Conservation (phyloP, 2,329 filamentous ascomycete genomes). For the Seiridium cupressi region DNA sequence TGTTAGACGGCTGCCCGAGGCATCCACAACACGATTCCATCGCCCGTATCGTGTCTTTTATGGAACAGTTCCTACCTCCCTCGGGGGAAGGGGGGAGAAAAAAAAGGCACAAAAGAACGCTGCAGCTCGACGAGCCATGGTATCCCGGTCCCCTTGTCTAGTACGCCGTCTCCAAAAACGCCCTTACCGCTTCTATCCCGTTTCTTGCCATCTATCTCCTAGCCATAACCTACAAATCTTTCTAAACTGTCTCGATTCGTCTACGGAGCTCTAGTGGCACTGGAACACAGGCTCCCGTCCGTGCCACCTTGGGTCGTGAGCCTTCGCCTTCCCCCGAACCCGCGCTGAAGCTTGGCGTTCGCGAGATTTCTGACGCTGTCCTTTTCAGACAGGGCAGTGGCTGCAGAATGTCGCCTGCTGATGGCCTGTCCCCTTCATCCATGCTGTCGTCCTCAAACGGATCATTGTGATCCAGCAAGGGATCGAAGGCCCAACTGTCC, state of each 20-base stretch:
- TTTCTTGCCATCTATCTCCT: neutral
- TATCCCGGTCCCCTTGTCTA: conserved; percentile 3
- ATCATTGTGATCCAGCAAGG: conserved; percentile 43
- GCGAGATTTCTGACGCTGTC: conserved; percentile 50
- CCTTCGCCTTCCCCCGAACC: conserved; percentile 29
- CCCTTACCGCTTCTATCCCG: neutral
- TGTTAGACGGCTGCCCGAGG: neutral
- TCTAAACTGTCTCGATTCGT: conserved; percentile 37
- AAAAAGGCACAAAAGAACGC: neutral
- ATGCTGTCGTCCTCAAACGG: conserved; percentile 32
- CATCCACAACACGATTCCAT: neutral
- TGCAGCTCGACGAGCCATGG: conserved; percentile 2
- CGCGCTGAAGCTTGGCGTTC: conserved; percentile 44
- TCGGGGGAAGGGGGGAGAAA: too few relatives aligned
- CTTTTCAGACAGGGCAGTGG: conserved; percentile 45
- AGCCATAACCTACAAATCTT: conserved; percentile 10
- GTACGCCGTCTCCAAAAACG: neutral
- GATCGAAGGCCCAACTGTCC: conserved; percentile 51
- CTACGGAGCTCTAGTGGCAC: conserved; percentile 38
- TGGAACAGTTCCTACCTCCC: too few relatives aligned
- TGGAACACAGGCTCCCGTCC: conserved; percentile 33
- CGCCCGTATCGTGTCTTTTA: too few relatives aligned
- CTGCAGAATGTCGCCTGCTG: conserved; percentile 46
- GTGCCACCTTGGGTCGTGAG: conserved; percentile 34
- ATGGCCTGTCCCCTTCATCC: conserved; percentile 36